A percentile compares a stretch with the other conserved stretches of the same genome.
Conservation (phyloP, 106 monocot species). For the Agapanthus africanus region DNA sequence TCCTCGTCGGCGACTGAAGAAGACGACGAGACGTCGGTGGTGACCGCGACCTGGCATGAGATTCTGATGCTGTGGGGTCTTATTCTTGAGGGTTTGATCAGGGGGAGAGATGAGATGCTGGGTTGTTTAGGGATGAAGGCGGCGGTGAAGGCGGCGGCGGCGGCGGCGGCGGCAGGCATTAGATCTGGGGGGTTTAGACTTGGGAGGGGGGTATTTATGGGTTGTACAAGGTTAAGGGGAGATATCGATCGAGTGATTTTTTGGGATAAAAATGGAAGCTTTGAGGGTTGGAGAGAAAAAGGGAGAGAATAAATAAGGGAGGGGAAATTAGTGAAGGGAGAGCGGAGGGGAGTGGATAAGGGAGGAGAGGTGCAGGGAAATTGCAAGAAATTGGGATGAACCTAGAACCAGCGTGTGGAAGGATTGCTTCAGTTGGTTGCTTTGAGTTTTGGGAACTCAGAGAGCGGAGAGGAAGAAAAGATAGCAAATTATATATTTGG, state of each 20-base stretch:
- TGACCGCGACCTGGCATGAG: slow-evolving; percentile 38
- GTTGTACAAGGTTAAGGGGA: not conserved
- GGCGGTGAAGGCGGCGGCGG: not conserved
- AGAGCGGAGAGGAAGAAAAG: too few relatives aligned
- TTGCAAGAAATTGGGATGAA: too few relatives aligned
- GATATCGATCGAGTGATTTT: not conserved
- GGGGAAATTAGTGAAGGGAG: not conserved
- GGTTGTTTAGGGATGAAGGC: not conserved
- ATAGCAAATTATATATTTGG: too few relatives aligned
- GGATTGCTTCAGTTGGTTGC: too few relatives aligned
- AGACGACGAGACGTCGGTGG: slow-evolving; percentile 23
- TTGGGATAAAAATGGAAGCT: not conserved
- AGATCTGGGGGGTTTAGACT: not conserved
- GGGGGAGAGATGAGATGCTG: not conserved
- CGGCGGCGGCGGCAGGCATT: slow-evolving; percentile 2
- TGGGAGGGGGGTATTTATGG: too few relatives aligned
- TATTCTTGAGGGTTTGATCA: not conserved
- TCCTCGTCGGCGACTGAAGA: slow-evolving; percentile 29
- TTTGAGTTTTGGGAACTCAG: too few relatives aligned
- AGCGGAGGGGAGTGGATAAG: not conserved
- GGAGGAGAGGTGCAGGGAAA: slow-evolving; percentile 1
- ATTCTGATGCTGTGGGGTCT: slow-evolving; percentile 9
- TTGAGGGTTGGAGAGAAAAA: not conserved
- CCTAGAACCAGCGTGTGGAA: too few relatives aligned
- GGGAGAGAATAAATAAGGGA: not conserved